These are phyloP conservation scores for Viola odorata DNA, from an alignment of 345 rosid species.

Conservation along the genomic window DNA sequence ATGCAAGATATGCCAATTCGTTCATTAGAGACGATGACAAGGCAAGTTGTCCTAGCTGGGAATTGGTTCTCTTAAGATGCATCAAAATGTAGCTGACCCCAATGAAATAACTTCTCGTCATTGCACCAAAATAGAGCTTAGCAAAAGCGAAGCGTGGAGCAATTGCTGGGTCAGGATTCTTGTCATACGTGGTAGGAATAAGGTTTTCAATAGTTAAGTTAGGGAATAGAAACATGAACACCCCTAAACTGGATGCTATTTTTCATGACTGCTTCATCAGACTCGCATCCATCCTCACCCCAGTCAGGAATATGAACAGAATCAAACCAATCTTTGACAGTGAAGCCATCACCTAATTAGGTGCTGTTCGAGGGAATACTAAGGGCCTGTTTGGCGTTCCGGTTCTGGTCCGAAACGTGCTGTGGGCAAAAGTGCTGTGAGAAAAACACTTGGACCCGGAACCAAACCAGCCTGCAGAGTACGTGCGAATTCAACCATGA, in stretches of 20 bases:
- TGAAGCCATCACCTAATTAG: slow-evolving; percentile 4
- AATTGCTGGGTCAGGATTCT: too few species aligned
- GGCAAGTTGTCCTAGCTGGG: slow-evolving; percentile 35
- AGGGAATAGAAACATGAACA: slow-evolving; percentile 2
- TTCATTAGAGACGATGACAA: slow-evolving; percentile 27
- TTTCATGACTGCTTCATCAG: slow-evolving; percentile 14
- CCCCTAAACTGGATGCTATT: slow-evolving; percentile 13
- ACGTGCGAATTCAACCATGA: neutral
- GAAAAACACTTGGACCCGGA: slow-evolving; percentile 28
- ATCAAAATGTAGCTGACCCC: slow-evolving; percentile 1
- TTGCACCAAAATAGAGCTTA: neutral
- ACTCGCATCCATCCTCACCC: slow-evolving; percentile 27
- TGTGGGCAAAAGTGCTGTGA: too few species aligned
- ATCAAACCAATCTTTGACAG: slow-evolving; percentile 22
- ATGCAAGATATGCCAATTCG: slow-evolving; percentile 4
- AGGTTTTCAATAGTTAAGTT: neutral
- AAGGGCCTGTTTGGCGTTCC: too few species aligned
- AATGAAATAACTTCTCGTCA: slow-evolving; percentile 12
- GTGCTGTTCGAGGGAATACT: slow-evolving; percentile 4
- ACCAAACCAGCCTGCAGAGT: slow-evolving; percentile 27
- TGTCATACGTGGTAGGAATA: neutral
- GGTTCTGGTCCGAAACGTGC: too few species aligned
- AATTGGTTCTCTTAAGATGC: slow-evolving; percentile 34
- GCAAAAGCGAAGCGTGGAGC: too few species aligned
- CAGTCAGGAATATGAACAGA: slow-evolving; percentile 27